Evolutionary conservation across 1,139 yeast species (phyloP).

Genomic region (Maudiozyma humilis): DNA sequence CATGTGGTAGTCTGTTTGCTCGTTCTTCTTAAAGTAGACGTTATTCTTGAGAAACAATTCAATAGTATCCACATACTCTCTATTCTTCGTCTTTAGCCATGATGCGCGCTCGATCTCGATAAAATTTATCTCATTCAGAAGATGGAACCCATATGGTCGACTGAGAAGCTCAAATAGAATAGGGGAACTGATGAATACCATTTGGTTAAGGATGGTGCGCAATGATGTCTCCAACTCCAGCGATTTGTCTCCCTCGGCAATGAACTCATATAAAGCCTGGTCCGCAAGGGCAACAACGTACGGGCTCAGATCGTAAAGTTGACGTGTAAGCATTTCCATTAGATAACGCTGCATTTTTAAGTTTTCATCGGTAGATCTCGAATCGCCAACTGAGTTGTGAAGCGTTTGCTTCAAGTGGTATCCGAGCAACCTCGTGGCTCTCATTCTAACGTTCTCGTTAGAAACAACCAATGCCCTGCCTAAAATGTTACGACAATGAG

Average conservation of each 20-base stretch:
- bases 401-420: constrained; percentile 20
- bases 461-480: constrained; percentile 57
- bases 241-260: constrained; percentile 37
- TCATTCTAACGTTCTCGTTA: constrained; percentile 43
- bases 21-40: constrained; percentile 4
- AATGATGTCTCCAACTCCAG: constrained; percentile 19
- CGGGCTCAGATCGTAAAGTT: constrained; percentile 57
- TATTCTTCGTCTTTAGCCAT: constrained; percentile 50
- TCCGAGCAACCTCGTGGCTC: constrained; percentile 50
- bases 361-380: constrained; percentile 10
- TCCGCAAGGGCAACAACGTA: constrained; percentile 55
- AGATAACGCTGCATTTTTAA: constrained; percentile 27
- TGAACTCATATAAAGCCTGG: constrained; percentile 38
- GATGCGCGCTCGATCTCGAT: constrained; percentile 49
- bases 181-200: constrained; percentile 32
- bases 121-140: constrained; percentile 43
- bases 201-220: constrained; percentile 26
- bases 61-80: constrained; percentile 43
- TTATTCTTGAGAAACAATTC: constrained; percentile 33
- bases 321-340: constrained; percentile 50
- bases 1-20: background rate
- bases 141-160: constrained; percentile 48
- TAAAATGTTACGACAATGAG: constrained; percentile 61
- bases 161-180: constrained; percentile 48
- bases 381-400: constrained; percentile 5